Base-by-base conservation (phyloP, 2,329 filamentous ascomycete species). In the Cadophora malorum region DNA sequence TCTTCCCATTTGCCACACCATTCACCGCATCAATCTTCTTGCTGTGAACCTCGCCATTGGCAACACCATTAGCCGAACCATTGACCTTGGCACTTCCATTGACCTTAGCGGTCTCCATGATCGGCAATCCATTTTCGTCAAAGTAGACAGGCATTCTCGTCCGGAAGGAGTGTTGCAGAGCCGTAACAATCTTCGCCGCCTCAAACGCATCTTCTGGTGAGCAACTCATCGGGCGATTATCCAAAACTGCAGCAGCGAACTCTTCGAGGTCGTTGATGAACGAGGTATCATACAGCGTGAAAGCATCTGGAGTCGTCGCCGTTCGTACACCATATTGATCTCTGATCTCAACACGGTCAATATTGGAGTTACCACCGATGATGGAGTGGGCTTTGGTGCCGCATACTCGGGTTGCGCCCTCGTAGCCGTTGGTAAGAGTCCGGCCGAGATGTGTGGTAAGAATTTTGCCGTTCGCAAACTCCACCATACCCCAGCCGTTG, bases 191-290 rank as follows among this genome's bases (percentile, higher is more conserved):
- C 9, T 50, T 50, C 2, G 49, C 49, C 23, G 49, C 49, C 7
- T 50, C 49, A n/a, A 50, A 50, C 9, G 49, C 49, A 50, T 50
- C 49, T 25, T 50, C n/a, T 8, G 49, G 49, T n/a, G 49, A 50
- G 21, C 49, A 50, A 9, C 49, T 50, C 49, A 50, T 50, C 49
- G 41, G 41, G 14, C 41, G 41, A 14, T 45, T 45, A 19, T 45
- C 41, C 41, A 45, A 45, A 19, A 45, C 16, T 19, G 41, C 41
- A 19, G 41, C 41, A 16, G 41, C 12, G 6, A 45, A 45, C 41
- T 45, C 41, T 19, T 45, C 41, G 41, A 45, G 41, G 16, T 45
- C 41, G 16, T 45, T 16, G 4, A 45, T 19, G 41, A 45, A 45
- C 14, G 41, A 45, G 41, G 41, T 45, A 45, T 45, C 41, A 14